A percentile compares a stretch with the other conserved stretches of the same genome.
Conservation (phyloP, 2,329 filamentous ascomycete genomes). For the Magnaporthiopsis incrustans region DNA sequence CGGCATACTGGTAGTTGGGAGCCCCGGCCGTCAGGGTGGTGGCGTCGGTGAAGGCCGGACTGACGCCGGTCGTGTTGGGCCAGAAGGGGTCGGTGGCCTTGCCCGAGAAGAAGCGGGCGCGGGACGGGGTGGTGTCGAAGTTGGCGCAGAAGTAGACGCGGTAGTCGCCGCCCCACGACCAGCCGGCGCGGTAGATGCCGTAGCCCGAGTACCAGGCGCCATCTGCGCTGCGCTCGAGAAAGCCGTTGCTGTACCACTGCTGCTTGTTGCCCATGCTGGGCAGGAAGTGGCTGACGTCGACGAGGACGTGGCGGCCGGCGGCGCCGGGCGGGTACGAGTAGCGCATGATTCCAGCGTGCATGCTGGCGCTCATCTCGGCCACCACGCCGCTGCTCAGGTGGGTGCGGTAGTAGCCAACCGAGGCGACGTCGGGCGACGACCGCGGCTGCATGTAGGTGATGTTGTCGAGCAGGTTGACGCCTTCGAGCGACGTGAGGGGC, state of each 20-base stretch:
- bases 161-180: conserved; percentile 57
- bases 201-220: conserved; percentile 46
- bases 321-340: conserved; percentile 45
- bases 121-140: conserved; percentile 34
- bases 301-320: conserved; percentile 38
- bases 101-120: conserved; percentile 29
- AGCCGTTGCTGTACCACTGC: conserved; percentile 52
- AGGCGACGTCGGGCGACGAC: conserved; percentile 30
- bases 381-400: conserved; percentile 45
- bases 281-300: conserved; percentile 59
- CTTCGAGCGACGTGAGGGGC: conserved; percentile 38
- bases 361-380: conserved; percentile 48
- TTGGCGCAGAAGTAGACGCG: conserved; percentile 55
- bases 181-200: conserved; percentile 57
- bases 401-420: conserved; percentile 55
- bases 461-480: conserved; percentile 40
- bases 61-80: conserved; percentile 20
- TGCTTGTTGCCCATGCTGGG: conserved; percentile 50
- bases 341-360: conserved; percentile 48
- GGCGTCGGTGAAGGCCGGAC: conserved; percentile 36
- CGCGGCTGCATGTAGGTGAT: conserved; percentile 36
- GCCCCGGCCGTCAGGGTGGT: conserved; percentile 40
- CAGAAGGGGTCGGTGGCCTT: conserved; percentile 37
- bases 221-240: conserved; percentile 39
- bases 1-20: conserved; percentile 41